Conservation (phyloP, 1,139 yeast genomes). For the Lodderomyces oxycetoniae region DNA sequence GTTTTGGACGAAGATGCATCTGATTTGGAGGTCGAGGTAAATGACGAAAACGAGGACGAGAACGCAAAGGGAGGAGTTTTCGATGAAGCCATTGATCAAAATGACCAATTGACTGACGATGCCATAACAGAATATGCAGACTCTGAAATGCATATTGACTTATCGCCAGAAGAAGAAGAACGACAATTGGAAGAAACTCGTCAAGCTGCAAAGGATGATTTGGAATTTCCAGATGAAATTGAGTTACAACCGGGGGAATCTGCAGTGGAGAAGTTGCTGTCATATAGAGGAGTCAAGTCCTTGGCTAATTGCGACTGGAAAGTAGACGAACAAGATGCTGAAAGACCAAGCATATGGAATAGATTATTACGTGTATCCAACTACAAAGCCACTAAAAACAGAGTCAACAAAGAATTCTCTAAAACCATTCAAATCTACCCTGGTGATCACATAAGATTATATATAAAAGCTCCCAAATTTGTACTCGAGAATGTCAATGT, state of each 20-base stretch:
- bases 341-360: constrained; percentile 75
- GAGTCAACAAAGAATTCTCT: constrained; percentile 57
- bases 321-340: constrained; percentile 71
- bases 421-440: constrained; percentile 56
- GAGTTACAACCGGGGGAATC: constrained; percentile 74
- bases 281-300: constrained; percentile 85
- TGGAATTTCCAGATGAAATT: constrained; percentile 93
- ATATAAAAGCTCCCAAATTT: constrained; percentile 56
- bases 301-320: constrained; percentile 84
- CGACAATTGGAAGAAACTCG: constrained; percentile 70
- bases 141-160: constrained; percentile 64
- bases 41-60: constrained; percentile 12
- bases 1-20: constrained; percentile 47
- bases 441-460: constrained; percentile 62
- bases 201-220: constrained; percentile 75
- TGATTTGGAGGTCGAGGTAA: constrained; percentile 40
- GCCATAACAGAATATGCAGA: constrained; percentile 47
- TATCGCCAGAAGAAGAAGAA: constrained; percentile 78
- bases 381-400: constrained; percentile 73
- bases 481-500: constrained; percentile 43
- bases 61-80: constrained; percentile 17
- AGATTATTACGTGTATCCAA: constrained; percentile 71
- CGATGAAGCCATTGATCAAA: constrained; percentile 37
- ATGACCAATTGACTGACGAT: constrained; percentile 18
- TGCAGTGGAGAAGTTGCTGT: constrained; percentile 66